These are phyloP conservation scores for Fusarium sp. DNA, from an alignment of 2,329 filamentous ascomycete species.

Conservation along the genomic window DNA sequence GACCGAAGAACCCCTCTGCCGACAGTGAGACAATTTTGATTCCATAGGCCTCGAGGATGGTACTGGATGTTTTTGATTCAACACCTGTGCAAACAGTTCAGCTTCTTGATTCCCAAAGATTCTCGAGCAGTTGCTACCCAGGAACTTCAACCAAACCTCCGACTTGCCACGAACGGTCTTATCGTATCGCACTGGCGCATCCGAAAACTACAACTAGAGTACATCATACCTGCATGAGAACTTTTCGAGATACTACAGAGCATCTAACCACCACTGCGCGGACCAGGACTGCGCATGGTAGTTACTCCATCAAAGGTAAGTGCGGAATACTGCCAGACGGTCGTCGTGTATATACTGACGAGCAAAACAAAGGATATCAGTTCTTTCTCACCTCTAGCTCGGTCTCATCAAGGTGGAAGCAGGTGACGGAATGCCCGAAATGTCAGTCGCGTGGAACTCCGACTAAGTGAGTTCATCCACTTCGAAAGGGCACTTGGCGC, in stretches of 20 bases:
- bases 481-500: too few species aligned
- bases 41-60: too few species aligned
- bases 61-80: too few species aligned
- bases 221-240: too few species aligned
- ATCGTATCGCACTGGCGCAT: not conserved
- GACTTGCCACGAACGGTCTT: not conserved
- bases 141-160: not conserved
- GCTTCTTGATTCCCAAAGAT: too few species aligned
- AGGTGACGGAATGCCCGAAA: too few species aligned
- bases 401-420: not conserved
- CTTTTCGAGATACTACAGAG: rapidly evolving
- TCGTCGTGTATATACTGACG: not conserved
- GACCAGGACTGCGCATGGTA: rapidly evolving
- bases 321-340: not conserved
- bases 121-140: not conserved
- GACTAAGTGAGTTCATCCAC: too few species aligned
- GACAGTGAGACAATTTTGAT: too few species aligned
- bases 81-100: too few species aligned
- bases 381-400: too few species aligned
- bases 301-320: not conserved
- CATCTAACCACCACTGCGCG: not conserved
- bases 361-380: not conserved
- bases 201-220: not conserved
- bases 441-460: too few species aligned
- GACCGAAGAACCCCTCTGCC: too few species aligned